phyloP scores from a whole-genome alignment of 2,329 filamentous ascomycete species.

The Colletotrichum sp. region DNA sequence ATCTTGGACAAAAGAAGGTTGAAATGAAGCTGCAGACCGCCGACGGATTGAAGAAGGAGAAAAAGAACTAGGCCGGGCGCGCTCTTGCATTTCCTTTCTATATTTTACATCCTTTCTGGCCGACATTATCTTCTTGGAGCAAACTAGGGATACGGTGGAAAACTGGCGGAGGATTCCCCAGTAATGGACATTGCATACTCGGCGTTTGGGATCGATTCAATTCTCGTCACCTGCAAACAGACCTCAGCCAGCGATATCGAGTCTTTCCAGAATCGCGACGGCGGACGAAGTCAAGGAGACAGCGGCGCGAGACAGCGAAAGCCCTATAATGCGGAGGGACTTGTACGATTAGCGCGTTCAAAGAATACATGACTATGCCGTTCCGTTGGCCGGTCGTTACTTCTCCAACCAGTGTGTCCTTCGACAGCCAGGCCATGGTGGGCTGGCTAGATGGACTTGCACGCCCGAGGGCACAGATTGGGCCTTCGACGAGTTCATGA shows the following conservation, averaged over 20 bases:
- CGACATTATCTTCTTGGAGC: not conserved
- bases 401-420: not conserved
- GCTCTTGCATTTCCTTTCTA: not conserved
- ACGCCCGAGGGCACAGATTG: not conserved
- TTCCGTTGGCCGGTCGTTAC: not conserved
- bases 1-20: constrained; percentile 73
- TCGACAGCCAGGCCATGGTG: not conserved
- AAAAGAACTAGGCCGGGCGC: not conserved
- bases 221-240: not conserved
- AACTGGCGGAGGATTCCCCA: not conserved
- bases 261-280: not conserved
- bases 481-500: not conserved
- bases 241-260: not conserved
- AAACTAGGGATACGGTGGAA: not conserved
- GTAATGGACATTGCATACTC: constrained; percentile 18
- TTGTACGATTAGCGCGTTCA: constrained; percentile 1
- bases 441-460: not conserved
- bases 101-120: not conserved
- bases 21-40: constrained; percentile 53
- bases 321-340: constrained; percentile 2
- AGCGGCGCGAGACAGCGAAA: not conserved
- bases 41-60: not conserved
- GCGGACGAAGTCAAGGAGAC: not conserved
- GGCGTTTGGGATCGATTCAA: constrained; percentile 15
- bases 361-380: not conserved